phyloP scores from a whole-genome alignment of 768 basidiomycete genomes.

The Mycena metata region DNA sequence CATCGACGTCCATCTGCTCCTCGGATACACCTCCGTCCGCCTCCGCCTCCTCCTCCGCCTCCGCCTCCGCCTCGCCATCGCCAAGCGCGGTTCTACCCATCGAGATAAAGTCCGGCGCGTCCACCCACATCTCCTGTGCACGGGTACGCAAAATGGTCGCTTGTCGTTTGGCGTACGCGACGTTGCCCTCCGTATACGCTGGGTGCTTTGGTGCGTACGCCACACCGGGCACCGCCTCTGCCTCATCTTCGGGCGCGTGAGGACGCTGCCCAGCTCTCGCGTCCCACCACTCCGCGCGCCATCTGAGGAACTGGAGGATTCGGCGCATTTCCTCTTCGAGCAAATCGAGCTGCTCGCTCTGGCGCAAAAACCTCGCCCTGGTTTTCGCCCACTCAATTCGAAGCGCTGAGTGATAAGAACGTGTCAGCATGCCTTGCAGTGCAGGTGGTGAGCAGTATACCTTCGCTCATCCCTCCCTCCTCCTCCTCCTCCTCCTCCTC shows the following conservation, averaged over 20 bases:
- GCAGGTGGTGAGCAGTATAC: too few relatives aligned
- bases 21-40: too few relatives aligned
- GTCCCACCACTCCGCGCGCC: constrained; percentile 23
- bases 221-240: background rate
- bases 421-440: too few relatives aligned
- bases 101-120: background rate
- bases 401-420: constrained; percentile 15
- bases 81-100: background rate
- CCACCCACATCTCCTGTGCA: background rate
- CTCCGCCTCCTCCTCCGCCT: background rate
- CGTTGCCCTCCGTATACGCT: constrained; percentile 21
- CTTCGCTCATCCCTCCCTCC: constrained; percentile 12
- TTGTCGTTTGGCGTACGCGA: constrained; percentile 28
- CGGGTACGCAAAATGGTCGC: constrained; percentile 1
- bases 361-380: background rate
- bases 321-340: constrained; percentile 35
- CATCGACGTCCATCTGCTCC: too few relatives aligned
- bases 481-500: background rate
- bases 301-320: constrained; percentile 21
- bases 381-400: constrained; percentile 28
- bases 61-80: background rate
- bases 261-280: background rate
- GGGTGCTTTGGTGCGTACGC: background rate
- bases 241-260: too few relatives aligned
- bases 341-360: too few relatives aligned